Conservation (phyloP, 208 protist genomes). For the Crithidia fasciculata region DNA sequence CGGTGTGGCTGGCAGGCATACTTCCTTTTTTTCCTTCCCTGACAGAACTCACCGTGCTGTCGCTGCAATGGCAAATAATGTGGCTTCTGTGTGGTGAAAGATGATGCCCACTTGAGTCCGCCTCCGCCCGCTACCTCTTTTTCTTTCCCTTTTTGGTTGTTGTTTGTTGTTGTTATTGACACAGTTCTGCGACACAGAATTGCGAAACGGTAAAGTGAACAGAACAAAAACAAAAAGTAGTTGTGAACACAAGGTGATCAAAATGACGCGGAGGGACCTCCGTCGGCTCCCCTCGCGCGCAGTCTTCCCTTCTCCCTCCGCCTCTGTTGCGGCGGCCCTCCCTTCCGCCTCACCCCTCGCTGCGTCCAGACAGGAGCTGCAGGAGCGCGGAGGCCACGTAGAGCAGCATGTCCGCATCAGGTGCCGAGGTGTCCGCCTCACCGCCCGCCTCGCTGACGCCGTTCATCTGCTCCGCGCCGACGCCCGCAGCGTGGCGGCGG, state of each 20-base stretch:
- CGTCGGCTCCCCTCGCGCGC: too few relatives aligned
- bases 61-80: too few relatives aligned
- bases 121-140: not conserved
- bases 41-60: too few relatives aligned
- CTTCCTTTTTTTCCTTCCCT: too few relatives aligned
- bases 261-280: too few relatives aligned
- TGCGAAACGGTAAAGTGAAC: not conserved
- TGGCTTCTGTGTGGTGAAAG: too few relatives aligned
- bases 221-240: constrained; percentile 2
- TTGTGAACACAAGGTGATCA: too few relatives aligned
- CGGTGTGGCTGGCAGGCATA: too few relatives aligned
- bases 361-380: constrained; percentile 16
- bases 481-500: not conserved
- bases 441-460: not conserved
- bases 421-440: not conserved
- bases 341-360: not conserved
- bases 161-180: too few relatives aligned
- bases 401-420: constrained; percentile 24
- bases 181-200: too few relatives aligned
- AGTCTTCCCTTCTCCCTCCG: too few relatives aligned
- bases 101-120: too few relatives aligned
- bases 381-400: constrained; percentile 33
- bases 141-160: not conserved
- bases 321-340: not conserved
- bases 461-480: not conserved